Evolutionary conservation across 441 rosid species (phyloP).

Genomic region (Erysimum pusillum): DNA sequence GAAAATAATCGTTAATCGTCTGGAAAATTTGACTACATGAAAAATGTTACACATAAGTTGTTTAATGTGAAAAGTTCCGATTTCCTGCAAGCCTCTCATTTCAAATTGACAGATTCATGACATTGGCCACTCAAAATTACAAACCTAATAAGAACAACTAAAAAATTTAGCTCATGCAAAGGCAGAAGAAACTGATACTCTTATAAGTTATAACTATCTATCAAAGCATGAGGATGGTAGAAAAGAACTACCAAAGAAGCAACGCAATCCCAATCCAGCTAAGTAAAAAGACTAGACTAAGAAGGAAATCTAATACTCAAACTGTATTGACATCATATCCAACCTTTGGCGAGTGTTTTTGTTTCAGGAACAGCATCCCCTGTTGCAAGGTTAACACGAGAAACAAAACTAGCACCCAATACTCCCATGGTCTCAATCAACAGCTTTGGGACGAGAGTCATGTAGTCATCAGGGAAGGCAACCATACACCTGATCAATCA

Average conservation of each 20-base stretch:
- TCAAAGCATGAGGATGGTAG: conserved; percentile 18
- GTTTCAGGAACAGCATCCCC: conserved; percentile 97
- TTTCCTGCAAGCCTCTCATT: not conserved
- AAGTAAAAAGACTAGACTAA: conserved; percentile 28
- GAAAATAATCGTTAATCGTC: not conserved
- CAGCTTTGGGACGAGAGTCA: conserved; percentile 81
- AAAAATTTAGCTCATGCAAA: conserved; percentile 17
- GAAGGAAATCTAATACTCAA: conserved; percentile 25
- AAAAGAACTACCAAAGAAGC: conserved; percentile 11
- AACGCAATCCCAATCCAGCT: conserved; percentile 4
- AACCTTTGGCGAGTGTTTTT: conserved; percentile 91
- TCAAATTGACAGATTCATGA: conserved; percentile 18
- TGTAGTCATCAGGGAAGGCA: conserved; percentile 96
- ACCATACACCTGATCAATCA: conserved; percentile 78
- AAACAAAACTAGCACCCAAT: conserved; percentile 76
- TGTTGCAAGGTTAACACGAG: conserved; percentile 85
- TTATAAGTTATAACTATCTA: not conserved
- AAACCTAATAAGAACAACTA: not conserved
- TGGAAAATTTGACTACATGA: conserved; percentile 10
- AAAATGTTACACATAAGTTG: conserved; percentile 2
- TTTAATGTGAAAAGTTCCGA: not conserved
- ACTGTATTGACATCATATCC: conserved; percentile 30
- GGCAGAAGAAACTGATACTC: conserved; percentile 25
- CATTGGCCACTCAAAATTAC: not conserved
- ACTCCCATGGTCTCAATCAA: conserved; percentile 87